Base-by-base conservation (phyloP, 164 flowering plant genomes). In the Magnolia officinalis region DNA sequence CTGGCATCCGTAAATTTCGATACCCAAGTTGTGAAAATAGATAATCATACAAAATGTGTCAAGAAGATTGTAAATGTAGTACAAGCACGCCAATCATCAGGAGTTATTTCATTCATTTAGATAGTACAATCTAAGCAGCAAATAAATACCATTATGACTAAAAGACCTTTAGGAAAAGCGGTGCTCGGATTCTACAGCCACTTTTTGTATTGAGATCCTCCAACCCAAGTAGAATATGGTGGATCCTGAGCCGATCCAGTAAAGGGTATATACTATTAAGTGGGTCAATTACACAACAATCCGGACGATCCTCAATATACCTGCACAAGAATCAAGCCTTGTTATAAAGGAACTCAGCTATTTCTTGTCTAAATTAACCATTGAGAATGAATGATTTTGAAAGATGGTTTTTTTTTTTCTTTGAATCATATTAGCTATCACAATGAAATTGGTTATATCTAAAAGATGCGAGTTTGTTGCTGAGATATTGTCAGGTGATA, bases 201-300 rank as follows among this genome's bases (percentile, higher is more conserved):
- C 85, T 86, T 84, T 78, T 79, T 26, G 65, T 73, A 66, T 81
- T 83, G 74, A 89, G 83, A 76, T 81, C 87, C 74, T 87, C 90
- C 86, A 94, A 77, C 23, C 93, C 91, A 79, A 80, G 84, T 64
- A 96, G 86, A 81, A 94, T 76, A 61, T 90, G 79, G 75, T 94
- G 98, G 73, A 91, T 96, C 80, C 78, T 81, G 50, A 88, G 76
- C 24, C 98, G 90, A 82, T 96, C 99, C 85, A 96, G 29, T 70
- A 96, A 87, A 76, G 94, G 94, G 70, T 81, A 85, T 55, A 96
- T 88, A 75, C 86, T 87, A 50, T 83, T 68, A 73, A 96, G 79
- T 52, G 96, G 97, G 75, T 96, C 99, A 52, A 96, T 86, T 18
- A 84, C 82, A 78, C 91, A 88, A 70, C 81, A 85, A 69, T 84